Evolutionary conservation across 768 basidiomycete genomes (phyloP).

Genomic region (Tremella yokohamensis): DNA sequence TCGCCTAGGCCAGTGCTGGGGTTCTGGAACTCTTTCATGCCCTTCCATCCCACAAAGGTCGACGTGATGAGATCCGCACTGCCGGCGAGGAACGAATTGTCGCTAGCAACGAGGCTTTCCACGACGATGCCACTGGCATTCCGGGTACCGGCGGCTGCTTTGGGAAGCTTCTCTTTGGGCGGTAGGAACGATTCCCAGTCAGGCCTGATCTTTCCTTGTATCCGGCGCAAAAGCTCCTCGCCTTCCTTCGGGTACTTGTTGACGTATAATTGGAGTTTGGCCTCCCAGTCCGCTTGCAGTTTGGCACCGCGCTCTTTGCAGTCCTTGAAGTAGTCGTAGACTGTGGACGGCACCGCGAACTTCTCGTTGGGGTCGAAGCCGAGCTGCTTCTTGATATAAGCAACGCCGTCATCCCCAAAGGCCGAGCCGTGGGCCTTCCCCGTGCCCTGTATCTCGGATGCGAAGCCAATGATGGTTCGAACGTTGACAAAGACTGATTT

Average conservation of each 20-base stretch:
- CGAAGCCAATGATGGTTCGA: slow-evolving; percentile 48
- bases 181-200: slow-evolving; percentile 36
- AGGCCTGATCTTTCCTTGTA: slow-evolving; percentile 33
- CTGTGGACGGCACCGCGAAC: slow-evolving; percentile 38
- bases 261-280: slow-evolving; percentile 25
- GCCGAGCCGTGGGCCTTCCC: slow-evolving; percentile 47
- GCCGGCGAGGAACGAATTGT: slow-evolving; percentile 39
- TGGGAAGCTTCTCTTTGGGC: slow-evolving; percentile 29
- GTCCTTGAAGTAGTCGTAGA: slow-evolving; percentile 46
- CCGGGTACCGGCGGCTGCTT: slow-evolving; percentile 31
- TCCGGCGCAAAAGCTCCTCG: slow-evolving; percentile 29
- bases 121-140: slow-evolving; percentile 43
- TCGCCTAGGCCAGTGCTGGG: slow-evolving; percentile 34
- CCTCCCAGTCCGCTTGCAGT: slow-evolving; percentile 38
- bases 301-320: slow-evolving; percentile 30
- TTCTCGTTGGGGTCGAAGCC: slow-evolving; percentile 43
- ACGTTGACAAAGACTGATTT: slow-evolving; percentile 48
- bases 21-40: slow-evolving; percentile 45
- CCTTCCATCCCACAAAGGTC: slow-evolving; percentile 47
- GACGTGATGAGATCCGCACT: slow-evolving; percentile 46
- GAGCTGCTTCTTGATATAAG: slow-evolving; percentile 41
- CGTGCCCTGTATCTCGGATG: slow-evolving; percentile 41
- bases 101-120: slow-evolving; percentile 33
- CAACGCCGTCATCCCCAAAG: slow-evolving; percentile 46
- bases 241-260: slow-evolving; percentile 28